A percentile compares a stretch with the other conserved stretches of the same genome.
Conservation (phyloP, 441 rosid species). For the Mallotus repandus region DNA sequence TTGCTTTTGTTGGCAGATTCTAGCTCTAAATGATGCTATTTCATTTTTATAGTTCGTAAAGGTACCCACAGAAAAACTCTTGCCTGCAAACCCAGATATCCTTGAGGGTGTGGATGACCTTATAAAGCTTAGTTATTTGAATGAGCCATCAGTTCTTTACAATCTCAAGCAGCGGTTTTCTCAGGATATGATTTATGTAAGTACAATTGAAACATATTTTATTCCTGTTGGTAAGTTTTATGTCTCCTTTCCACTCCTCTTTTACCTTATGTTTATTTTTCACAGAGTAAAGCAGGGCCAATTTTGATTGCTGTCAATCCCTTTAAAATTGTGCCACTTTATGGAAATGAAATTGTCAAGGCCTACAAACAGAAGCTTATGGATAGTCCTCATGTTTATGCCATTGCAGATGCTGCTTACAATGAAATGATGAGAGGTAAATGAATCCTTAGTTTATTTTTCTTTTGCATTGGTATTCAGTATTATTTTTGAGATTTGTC, state of each 20-base stretch:
- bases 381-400: conserved; percentile 84
- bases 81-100: conserved; percentile 93
- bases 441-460: conserved; percentile 19
- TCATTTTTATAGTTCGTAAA: conserved; percentile 55
- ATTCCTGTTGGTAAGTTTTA: conserved; percentile 15
- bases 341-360: conserved; percentile 57
- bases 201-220: conserved; percentile 29
- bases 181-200: conserved; percentile 82
- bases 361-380: conserved; percentile 61
- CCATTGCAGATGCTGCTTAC: conserved; percentile 76
- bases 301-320: conserved; percentile 90
- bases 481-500: conserved; percentile 23
- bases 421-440: conserved; percentile 92
- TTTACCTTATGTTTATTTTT: conserved; percentile 26
- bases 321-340: conserved; percentile 58
- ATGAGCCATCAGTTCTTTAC: conserved; percentile 92
- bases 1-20: conserved; percentile 23
- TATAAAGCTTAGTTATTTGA: conserved; percentile 90
- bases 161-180: conserved; percentile 73
- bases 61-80: conserved; percentile 69
- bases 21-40: conserved; percentile 27
- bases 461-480: conserved; percentile 15
- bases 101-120: conserved; percentile 92
- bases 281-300: conserved; percentile 93
- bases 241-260: conserved; percentile 17